These are phyloP conservation scores for Ascoidea tarda DNA, from an alignment of 805 yeast genomes.

Conservation along the genomic window DNA sequence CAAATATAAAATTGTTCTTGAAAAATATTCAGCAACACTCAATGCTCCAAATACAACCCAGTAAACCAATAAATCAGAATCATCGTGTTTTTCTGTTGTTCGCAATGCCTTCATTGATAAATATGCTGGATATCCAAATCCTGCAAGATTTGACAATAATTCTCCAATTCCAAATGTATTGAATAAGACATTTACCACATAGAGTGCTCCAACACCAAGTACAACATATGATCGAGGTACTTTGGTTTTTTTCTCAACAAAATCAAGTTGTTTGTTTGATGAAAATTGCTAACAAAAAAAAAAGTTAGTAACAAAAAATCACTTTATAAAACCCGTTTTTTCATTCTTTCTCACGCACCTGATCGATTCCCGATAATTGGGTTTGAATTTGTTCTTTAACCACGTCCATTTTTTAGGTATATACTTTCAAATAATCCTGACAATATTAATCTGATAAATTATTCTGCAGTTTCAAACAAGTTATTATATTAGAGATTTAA, in stretches of 20 bases:
- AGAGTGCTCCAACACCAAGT: conserved; percentile 45
- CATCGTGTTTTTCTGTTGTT: conserved; percentile 57
- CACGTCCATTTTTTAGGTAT: no score
- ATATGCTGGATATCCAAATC: conserved; percentile 84
- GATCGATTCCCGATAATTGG: no score
- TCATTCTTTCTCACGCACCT: no score
- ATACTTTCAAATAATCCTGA: no score
- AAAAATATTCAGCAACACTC: conserved; percentile 92
- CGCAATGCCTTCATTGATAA: conserved; percentile 74
- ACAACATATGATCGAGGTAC: conserved; percentile 81
- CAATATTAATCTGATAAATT: no score
- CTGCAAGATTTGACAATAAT: conserved; percentile 82
- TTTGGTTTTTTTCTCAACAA: conserved; percentile 29
- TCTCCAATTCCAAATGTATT: conserved; percentile 95
- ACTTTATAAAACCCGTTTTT: no score
- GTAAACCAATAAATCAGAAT: conserved; percentile 79
- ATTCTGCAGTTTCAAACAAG: no score
- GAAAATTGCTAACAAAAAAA: conserved; percentile 14
- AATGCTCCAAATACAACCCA: conserved; percentile 97
- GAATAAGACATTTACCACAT: conserved; percentile 68
- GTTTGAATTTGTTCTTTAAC: no score
- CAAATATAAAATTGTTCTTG: conserved; percentile 85
- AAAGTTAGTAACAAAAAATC: no score
- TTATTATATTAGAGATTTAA: no score
- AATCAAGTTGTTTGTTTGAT: conserved; percentile 20